A percentile compares a stretch with the other conserved stretches of the same genome.
phyloP scores from a whole-genome alignment of 495 filamentous ascomycete genomes.

The Neurospora sp. region DNA sequence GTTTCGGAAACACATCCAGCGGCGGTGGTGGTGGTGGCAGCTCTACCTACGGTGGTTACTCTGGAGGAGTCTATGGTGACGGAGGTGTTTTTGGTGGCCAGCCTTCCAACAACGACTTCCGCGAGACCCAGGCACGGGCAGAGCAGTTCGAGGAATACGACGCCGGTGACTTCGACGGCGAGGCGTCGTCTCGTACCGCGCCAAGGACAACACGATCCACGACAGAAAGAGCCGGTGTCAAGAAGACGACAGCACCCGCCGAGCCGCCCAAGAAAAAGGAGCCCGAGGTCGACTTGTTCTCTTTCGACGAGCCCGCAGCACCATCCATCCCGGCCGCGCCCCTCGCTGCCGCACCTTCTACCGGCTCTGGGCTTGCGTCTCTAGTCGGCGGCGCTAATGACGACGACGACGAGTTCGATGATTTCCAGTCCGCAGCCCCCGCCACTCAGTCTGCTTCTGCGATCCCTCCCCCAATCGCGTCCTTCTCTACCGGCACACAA shows the following conservation, averaged over 20 bases:
- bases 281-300: conserved; percentile 79
- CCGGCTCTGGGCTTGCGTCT: conserved; percentile 45
- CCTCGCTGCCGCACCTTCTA: conserved; percentile 34
- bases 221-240: conserved; percentile 28
- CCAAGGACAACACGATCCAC: conserved; percentile 32
- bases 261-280: conserved; percentile 68
- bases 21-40: conserved; percentile 51
- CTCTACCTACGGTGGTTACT: conserved; percentile 70
- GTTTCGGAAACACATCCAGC: conserved; percentile 62
- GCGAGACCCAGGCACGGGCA: conserved; percentile 40
- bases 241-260: conserved; percentile 34
- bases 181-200: conserved; percentile 29
- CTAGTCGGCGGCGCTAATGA: conserved; percentile 41
- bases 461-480: conserved; percentile 45
- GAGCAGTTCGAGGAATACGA: conserved; percentile 96
- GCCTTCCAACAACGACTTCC: conserved; percentile 46
- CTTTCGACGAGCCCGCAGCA: conserved; percentile 62
- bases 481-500: conserved; percentile 56
- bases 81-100: conserved; percentile 77
- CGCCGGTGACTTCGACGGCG: conserved; percentile 63
- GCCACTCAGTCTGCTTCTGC: conserved; percentile 27
- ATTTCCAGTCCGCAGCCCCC: conserved; percentile 89
- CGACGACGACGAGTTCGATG: conserved; percentile 96
- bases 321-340: conserved; percentile 36
- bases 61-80: conserved; percentile 84